Percentiles rank a stretch among this genome's conserved stretches.
phyloP scores from a whole-genome alignment of 495 filamentous ascomycete species.

The Penicillium soppii region DNA sequence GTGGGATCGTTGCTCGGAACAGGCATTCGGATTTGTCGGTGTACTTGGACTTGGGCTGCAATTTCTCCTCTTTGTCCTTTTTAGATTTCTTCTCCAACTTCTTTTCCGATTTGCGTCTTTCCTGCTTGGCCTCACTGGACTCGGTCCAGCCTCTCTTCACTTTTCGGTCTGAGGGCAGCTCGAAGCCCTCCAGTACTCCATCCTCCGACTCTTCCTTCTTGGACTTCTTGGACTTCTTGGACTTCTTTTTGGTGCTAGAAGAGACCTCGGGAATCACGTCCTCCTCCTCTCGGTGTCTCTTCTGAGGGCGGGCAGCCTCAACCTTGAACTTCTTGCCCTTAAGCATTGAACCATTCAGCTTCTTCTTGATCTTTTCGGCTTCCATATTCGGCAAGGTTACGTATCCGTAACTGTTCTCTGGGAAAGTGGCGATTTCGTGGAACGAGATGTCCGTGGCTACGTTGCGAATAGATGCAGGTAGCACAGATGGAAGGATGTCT shows the following conservation, averaged over 20 bases:
- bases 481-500: conserved; percentile 63
- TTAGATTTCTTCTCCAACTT: conserved; percentile 51
- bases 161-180: conserved; percentile 69
- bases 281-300: conserved; percentile 41
- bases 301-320: conserved; percentile 69
- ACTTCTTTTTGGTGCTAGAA: conserved; percentile 38
- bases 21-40: conserved; percentile 75
- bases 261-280: conserved; percentile 10
- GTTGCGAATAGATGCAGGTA: conserved; percentile 65
- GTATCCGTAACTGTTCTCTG: conserved; percentile 87
- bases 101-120: conserved; percentile 41
- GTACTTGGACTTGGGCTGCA: conserved; percentile 69
- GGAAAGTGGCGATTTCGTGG: conserved; percentile 79
- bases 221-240: conserved; percentile 63
- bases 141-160: conserved; percentile 93
- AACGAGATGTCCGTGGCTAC: conserved; percentile 79
- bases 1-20: conserved; percentile 77
- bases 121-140: conserved; percentile 51
- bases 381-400: conserved; percentile 76
- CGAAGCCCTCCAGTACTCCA: conserved; percentile 64
- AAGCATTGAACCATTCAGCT: conserved; percentile 83
- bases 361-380: conserved; percentile 86
- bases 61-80: conserved; percentile 55
- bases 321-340: conserved; percentile 84
- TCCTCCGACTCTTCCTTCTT: conserved; percentile 61